Evolutionary conservation across 2,329 filamentous ascomycete genomes (phyloP).

Genomic region (Calonectria hawksworthii): DNA sequence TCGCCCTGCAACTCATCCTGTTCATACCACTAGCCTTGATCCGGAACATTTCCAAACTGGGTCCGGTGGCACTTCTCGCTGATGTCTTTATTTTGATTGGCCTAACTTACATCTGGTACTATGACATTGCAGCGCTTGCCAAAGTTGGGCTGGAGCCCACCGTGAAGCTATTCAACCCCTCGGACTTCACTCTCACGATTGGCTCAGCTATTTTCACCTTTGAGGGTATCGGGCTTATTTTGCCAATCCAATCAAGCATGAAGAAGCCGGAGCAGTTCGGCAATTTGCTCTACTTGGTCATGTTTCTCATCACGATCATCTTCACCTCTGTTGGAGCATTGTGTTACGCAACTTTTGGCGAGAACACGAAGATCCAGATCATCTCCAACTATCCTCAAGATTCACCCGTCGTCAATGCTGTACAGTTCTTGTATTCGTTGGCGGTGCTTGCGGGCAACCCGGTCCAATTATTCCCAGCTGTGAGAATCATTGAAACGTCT

Average conservation of each 20-base stretch:
- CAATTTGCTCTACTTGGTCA: constrained; percentile 75
- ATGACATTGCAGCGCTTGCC: constrained; percentile 72
- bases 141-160: constrained; percentile 69
- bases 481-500: constrained; percentile 78
- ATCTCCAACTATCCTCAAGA: constrained; percentile 82
- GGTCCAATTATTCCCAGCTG: constrained; percentile 81
- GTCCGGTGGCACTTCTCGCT: constrained; percentile 76
- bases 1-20: constrained; percentile 74
- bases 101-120: constrained; percentile 80
- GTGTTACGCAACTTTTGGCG: constrained; percentile 81
- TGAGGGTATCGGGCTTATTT: constrained; percentile 82
- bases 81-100: constrained; percentile 81
- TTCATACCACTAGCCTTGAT: constrained; percentile 78
- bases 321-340: constrained; percentile 81
- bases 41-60: constrained; percentile 81
- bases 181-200: constrained; percentile 77
- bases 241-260: constrained; percentile 84
- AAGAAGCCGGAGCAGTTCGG: constrained; percentile 77
- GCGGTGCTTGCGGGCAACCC: constrained; percentile 81
- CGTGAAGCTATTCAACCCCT: constrained; percentile 79
- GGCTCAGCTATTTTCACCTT: constrained; percentile 84
- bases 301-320: constrained; percentile 80
- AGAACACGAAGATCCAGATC: constrained; percentile 78
- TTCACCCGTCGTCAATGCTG: constrained; percentile 79
- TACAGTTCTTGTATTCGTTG: constrained; percentile 81